These are phyloP conservation scores for Nadsonia starkeyi-henricii DNA, from an alignment of 1,139 yeast genomes.

Conservation along the genomic window DNA sequence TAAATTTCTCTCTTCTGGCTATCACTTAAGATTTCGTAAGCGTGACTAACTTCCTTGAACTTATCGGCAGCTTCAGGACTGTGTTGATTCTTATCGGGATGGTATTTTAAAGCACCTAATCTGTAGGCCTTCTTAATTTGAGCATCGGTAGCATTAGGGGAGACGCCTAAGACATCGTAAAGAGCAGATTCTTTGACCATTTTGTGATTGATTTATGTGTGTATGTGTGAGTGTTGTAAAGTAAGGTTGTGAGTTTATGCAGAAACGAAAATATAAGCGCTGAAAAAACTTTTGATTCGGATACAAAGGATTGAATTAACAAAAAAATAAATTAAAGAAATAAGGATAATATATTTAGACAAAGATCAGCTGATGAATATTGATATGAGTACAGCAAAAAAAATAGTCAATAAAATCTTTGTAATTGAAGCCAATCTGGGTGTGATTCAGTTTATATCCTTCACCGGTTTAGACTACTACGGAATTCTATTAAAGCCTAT, in stretches of 20 bases:
- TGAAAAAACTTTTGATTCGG: too few relatives aligned
- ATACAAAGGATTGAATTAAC: too few relatives aligned
- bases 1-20: conserved; percentile 78
- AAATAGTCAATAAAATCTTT: too few relatives aligned
- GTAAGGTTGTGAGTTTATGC: too few relatives aligned
- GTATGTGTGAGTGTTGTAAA: conserved; percentile 1
- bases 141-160: conserved; percentile 61
- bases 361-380: too few relatives aligned
- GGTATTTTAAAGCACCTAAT: conserved; percentile 81
- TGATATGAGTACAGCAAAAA: too few relatives aligned
- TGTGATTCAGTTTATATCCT: too few relatives aligned
- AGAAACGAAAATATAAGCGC: too few relatives aligned
- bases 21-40: conserved; percentile 75
- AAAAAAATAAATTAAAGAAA: neutral
- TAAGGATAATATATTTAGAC: too few relatives aligned
- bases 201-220: conserved; percentile 10
- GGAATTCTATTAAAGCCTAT: too few relatives aligned
- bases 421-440: too few relatives aligned
- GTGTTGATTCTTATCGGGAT: conserved; percentile 83
- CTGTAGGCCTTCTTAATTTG: conserved; percentile 94
- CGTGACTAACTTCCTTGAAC: conserved; percentile 76
- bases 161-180: conserved; percentile 57
- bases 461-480: too few relatives aligned
- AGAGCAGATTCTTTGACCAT: conserved; percentile 90
- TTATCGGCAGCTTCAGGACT: conserved; percentile 91